phyloP scores from a whole-genome alignment of 345 rosid genomes.

The Sonneratia caseolaris region DNA sequence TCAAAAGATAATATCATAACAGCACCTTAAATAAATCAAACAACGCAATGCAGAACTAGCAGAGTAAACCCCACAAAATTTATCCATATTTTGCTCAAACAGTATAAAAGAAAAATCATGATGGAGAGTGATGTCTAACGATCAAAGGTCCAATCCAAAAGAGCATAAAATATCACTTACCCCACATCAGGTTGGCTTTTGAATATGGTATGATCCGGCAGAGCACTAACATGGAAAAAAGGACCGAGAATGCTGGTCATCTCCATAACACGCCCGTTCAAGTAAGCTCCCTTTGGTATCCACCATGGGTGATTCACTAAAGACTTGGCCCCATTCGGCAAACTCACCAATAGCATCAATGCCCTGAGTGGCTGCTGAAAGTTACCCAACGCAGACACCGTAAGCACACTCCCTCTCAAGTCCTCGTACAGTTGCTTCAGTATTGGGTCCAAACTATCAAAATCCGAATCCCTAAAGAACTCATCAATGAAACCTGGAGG shows the following conservation, averaged over 20 bases:
- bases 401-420: constrained; percentile 72
- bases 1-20: constrained; percentile 13
- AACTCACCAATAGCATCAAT: constrained; percentile 55
- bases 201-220: constrained; percentile 72
- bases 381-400: constrained; percentile 74
- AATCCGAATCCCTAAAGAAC: constrained; percentile 68
- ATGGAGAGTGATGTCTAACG: background rate
- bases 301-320: constrained; percentile 88
- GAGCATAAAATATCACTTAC: constrained; percentile 34
- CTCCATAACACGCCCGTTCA: constrained; percentile 90
- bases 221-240: constrained; percentile 86
- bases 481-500: constrained; percentile 85
- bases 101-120: background rate
- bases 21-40: constrained; percentile 7
- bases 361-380: constrained; percentile 88
- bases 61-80: background rate
- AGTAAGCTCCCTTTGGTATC: constrained; percentile 76
- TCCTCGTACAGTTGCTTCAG: constrained; percentile 77
- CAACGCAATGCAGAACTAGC: background rate
- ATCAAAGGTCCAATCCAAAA: background rate
- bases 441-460: constrained; percentile 68
- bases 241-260: constrained; percentile 97
- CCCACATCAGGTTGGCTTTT: constrained; percentile 96
- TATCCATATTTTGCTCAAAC: background rate
- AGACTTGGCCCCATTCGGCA: constrained; percentile 66